A percentile compares a stretch with the other conserved stretches of the same genome.
phyloP scores from a whole-genome alignment of 805 yeast genomes.

The Yamadazyma tumulicola region DNA sequence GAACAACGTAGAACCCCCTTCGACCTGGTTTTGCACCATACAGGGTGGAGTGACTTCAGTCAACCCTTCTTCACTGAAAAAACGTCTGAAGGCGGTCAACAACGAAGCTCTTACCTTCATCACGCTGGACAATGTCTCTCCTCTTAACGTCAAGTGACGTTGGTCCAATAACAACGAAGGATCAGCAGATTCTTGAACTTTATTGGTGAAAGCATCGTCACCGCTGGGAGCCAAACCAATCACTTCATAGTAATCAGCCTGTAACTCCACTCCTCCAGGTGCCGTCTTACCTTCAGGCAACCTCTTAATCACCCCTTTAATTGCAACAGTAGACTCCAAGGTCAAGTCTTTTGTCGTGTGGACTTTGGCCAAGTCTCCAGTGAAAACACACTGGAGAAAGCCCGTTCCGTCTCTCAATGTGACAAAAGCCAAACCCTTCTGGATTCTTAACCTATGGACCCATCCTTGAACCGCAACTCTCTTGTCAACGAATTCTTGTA shows the following conservation, averaged over 20 bases:
- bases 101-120: slow-evolving; percentile 91
- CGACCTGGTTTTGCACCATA: slow-evolving; percentile 99
- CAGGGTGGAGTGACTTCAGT: slow-evolving; percentile 98
- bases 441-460: slow-evolving; percentile 91
- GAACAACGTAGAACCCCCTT: slow-evolving; percentile 97
- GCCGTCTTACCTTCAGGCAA: slow-evolving; percentile 96
- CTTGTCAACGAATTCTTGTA: slow-evolving; percentile 53
- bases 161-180: slow-evolving; percentile 89
- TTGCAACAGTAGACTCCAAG: slow-evolving; percentile 75
- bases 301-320: slow-evolving; percentile 77
- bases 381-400: slow-evolving; percentile 76
- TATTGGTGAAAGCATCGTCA: slow-evolving; percentile 91
- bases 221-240: slow-evolving; percentile 96
- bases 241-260: slow-evolving; percentile 84
- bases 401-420: slow-evolving; percentile 97
- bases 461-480: slow-evolving; percentile 88
- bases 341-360: slow-evolving; percentile 82
- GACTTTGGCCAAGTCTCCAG: slow-evolving; percentile 91
- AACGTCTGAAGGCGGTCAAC: slow-evolving; percentile 69
- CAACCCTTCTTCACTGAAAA: slow-evolving; percentile 68
- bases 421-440: slow-evolving; percentile 87
- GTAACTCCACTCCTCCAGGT: slow-evolving; percentile 94
- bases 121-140: slow-evolving; percentile 88
- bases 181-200: slow-evolving; percentile 89
- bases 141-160: slow-evolving; percentile 94